Percentiles rank a stretch among this genome's conserved stretches.
These are phyloP conservation scores for Fusarium sp. DNA, from an alignment of 2,329 filamentous ascomycete genomes.

Conservation along the genomic window DNA sequence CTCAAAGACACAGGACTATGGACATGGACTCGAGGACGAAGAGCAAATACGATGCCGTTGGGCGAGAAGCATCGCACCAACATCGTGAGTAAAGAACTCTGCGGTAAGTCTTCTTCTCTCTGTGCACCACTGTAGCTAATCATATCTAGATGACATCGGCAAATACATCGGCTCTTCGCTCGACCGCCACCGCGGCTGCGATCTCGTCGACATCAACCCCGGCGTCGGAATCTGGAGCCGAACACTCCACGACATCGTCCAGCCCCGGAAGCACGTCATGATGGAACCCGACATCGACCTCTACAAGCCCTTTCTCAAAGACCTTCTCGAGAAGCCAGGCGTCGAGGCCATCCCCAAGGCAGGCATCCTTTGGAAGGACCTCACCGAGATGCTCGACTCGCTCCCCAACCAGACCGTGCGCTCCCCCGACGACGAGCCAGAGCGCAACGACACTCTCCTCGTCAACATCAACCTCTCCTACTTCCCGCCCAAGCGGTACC, in stretches of 20 bases:
- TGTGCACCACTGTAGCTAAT: not conserved
- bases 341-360: conserved; percentile 65
- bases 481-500: conserved; percentile 61
- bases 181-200: conserved; percentile 77
- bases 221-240: conserved; percentile 82
- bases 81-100: conserved; percentile 62
- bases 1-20: conserved; percentile 47
- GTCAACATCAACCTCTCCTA: conserved; percentile 74
- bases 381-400: conserved; percentile 62
- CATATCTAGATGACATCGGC: conserved; percentile 71
- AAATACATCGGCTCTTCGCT: conserved; percentile 76
- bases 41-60: conserved; percentile 3
- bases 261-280: conserved; percentile 85
- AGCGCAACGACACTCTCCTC: conserved; percentile 78
- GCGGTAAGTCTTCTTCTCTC: conserved; percentile 49
- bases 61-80: conserved; percentile 60
- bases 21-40: conserved; percentile 27
- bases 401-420: conserved; percentile 65
- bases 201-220: conserved; percentile 88
- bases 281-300: conserved; percentile 74
- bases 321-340: conserved; percentile 62
- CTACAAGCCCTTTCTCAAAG: conserved; percentile 70
- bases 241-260: conserved; percentile 77
- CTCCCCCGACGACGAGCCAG: conserved; percentile 53
- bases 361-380: conserved; percentile 69